Conservation (phyloP, 257 asterid genomes). For the Coffea canephora region DNA sequence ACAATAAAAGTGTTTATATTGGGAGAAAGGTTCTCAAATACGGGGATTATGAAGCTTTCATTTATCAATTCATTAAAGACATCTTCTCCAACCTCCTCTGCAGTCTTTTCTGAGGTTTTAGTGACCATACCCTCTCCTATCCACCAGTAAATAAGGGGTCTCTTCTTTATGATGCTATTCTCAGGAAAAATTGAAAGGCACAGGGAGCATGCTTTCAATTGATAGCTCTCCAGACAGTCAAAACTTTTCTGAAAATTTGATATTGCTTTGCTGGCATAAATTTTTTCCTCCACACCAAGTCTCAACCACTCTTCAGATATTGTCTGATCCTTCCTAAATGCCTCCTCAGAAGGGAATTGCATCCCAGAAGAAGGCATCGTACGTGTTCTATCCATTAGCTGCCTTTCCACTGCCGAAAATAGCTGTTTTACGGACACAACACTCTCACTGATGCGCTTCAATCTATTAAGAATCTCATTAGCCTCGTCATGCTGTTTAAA, state of each 20-base stretch:
- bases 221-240: not conserved
- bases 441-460: not conserved
- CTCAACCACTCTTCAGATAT: not conserved
- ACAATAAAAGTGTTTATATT: not conserved
- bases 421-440: slow-evolving; percentile 3
- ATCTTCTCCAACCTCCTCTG: slow-evolving; percentile 8
- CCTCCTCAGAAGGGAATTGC: not conserved
- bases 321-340: not conserved
- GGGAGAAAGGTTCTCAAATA: not conserved
- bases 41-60: not conserved
- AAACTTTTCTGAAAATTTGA: not conserved
- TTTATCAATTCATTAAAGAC: slow-evolving; percentile 6
- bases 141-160: slow-evolving; percentile 11
- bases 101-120: not conserved
- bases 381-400: not conserved
- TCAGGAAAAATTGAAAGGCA: slow-evolving; percentile 11
- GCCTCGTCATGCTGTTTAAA: not conserved
- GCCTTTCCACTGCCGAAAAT: not conserved
- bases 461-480: not conserved
- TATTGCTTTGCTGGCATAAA: not conserved
- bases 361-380: not conserved
- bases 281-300: not conserved
- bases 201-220: slow-evolving; percentile 11
- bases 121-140: slow-evolving; percentile 14
- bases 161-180: slow-evolving; percentile 9